Evolutionary conservation across 495 filamentous ascomycete species (phyloP), one percentile per base, ranked within the genome.

Genomic region (Thozetella sp.): DNA sequence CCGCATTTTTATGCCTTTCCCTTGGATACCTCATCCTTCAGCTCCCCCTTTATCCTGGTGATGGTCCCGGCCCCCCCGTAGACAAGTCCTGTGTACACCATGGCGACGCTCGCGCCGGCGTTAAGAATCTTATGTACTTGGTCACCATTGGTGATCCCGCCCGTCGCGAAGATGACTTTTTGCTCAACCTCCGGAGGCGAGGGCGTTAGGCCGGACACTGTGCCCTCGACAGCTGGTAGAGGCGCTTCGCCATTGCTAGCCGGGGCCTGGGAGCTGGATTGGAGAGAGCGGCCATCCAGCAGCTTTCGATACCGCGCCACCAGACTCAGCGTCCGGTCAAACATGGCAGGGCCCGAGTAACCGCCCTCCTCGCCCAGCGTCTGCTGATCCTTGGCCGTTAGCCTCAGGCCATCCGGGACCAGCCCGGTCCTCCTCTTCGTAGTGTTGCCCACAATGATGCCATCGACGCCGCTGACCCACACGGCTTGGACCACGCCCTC

Each of bases 401-500:
- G 77, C 34, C 76, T 71, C 56, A 87, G 85, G 9, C 86, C 88
- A 30, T 80, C 68, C 15, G 91, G 86, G 10, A 91, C 67, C n/a
- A 90, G 73, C 2, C 84, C 86, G 1, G 89, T 85, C 13, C 95
- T 83, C 58, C 84, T 81, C 72, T 93, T 96, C 2, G 95, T 99
- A 0, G 95, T 99, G 74, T 99, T 99, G 0, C 93, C 94, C n/a
- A 99, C 94, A 64, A 98, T 96, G 3, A 99, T 88, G 0, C 95
- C 95, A 60, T 96, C 92, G 3, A 97, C 92, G 11, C 93, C 93
- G 46, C 90, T 88, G 43, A 81, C 81, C 82, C 87, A 90, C 34
- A 97, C 87, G 0, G 95, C 95, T 52, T 92, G 83, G 62, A 92
- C 94, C 51, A 97, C 96, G 2, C 93, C 95, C 22, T 84, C 80